Base-by-base conservation (phyloP, 164 flowering plant species). In the Liquidambar formosana region DNA sequence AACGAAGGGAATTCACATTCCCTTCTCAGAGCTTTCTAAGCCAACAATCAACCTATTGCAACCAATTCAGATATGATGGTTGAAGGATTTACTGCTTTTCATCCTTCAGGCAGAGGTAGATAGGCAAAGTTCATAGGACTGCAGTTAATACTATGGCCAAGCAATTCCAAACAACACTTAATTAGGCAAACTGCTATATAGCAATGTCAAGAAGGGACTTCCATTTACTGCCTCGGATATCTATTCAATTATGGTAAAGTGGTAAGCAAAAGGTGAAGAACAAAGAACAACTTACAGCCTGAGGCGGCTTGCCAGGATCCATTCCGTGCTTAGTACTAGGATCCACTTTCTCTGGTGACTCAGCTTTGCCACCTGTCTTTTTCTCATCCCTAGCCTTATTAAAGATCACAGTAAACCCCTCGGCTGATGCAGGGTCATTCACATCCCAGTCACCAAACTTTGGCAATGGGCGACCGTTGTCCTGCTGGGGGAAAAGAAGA, bases 381-480 rank as follows among this genome's bases (percentile, higher is more conserved):
- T 88, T 93, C 80, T 91, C 98, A 83, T 91, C 90, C 72, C 97
- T 83, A 38, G 97, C 98, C 76, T 93, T 93, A 80, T 93, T 93
- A 75, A 93, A 93, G 49, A 93, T 93, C 73, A 89, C 91, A 62
- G 97, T 93, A 69, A 91, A 93, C 45, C 95, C 94, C 81, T 93
- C 98, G 61, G 97, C 97, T 57, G 98, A 93, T 63, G 98, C 84
- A 65, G 98, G 97, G 78, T 93, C 98, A 78, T 89, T 93, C 27
- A 89, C 98, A 77, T 93, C 97, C 98, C 98, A 93, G 71, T 93
- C 98, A 73, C 97, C 97, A 77, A 93, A 93, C 81, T 93, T 93
- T 23, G 97, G 97, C 80, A 93, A 74, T 41, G 96, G 97, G 27
- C 76, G 82, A 73, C 93, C 97, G 73, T 89, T 84, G 67, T 92